Evolutionary conservation across 345 rosid species (phyloP).

Genomic region (Balakata baccata): DNA sequence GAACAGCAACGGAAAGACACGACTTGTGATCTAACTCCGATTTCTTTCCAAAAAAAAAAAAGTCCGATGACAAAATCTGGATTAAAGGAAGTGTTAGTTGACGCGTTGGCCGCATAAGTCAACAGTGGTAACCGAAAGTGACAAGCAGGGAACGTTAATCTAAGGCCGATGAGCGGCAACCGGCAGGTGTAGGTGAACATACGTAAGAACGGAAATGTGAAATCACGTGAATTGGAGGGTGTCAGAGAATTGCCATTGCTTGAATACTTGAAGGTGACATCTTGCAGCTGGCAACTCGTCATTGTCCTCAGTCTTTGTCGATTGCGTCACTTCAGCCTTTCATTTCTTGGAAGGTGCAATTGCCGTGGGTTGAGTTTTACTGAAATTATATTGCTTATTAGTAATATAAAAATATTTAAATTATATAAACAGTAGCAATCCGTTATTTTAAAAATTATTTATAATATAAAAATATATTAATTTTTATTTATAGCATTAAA

Average conservation of each 20-base stretch:
- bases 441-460: too few relatives aligned
- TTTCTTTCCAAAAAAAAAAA: too few relatives aligned
- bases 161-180: neutral
- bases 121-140: constrained; percentile 4
- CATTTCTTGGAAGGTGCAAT: neutral
- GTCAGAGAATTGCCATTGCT: neutral
- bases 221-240: neutral
- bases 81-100: neutral
- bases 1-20: neutral
- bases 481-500: too few relatives aligned
- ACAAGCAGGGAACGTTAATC: neutral
- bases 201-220: neutral
- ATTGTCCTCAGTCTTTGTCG: neutral
- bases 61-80: too few relatives aligned
- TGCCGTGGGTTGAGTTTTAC: too few relatives aligned
- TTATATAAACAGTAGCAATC: too few relatives aligned
- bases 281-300: neutral
- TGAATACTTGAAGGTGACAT: neutral
- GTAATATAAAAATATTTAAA: too few relatives aligned
- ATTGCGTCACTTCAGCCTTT: neutral
- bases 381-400: too few relatives aligned
- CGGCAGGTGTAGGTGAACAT: neutral
- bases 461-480: too few relatives aligned
- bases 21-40: neutral
- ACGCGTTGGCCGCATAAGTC: neutral